Evolutionary conservation across 2,329 filamentous ascomycete genomes (phyloP).

Genomic region (Sclerotinia spermophila): DNA sequence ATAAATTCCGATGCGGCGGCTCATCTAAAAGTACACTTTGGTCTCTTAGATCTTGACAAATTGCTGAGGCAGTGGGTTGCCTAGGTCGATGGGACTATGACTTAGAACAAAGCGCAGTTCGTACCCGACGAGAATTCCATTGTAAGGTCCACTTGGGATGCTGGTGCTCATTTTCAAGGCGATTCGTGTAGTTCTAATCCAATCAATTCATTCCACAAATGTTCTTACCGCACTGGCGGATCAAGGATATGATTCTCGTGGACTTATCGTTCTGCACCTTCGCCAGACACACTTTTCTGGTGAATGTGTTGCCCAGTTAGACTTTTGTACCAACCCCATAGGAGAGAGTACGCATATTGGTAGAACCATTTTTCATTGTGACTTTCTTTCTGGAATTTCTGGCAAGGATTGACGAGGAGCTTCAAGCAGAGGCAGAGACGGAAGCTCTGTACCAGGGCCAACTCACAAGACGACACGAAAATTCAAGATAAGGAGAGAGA

Average conservation of each 20-base stretch:
- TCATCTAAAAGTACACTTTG: neutral
- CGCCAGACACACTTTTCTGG: neutral
- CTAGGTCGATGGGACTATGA: neutral
- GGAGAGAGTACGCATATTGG: neutral
- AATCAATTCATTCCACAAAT: neutral
- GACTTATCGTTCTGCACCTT: neutral
- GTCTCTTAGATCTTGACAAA: neutral
- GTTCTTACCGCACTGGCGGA: neutral
- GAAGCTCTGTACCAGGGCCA: no score
- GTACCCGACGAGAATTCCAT: neutral
- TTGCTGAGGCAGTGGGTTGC: neutral
- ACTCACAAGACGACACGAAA: no score
- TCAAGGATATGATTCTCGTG: neutral
- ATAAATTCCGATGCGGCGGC: neutral
- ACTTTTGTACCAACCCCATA: neutral
- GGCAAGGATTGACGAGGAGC: no score
- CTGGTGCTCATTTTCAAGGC: neutral
- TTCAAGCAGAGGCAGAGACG: no score
- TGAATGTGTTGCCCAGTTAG: neutral
- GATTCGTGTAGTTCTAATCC: neutral
- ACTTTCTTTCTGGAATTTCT: no score
- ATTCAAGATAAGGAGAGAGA: no score
- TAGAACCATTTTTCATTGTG: no score
- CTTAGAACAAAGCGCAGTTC: neutral
- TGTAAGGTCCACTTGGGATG: neutral